Conservation (phyloP, 2,329 filamentous ascomycete species). For the Scorias spongiosa region DNA sequence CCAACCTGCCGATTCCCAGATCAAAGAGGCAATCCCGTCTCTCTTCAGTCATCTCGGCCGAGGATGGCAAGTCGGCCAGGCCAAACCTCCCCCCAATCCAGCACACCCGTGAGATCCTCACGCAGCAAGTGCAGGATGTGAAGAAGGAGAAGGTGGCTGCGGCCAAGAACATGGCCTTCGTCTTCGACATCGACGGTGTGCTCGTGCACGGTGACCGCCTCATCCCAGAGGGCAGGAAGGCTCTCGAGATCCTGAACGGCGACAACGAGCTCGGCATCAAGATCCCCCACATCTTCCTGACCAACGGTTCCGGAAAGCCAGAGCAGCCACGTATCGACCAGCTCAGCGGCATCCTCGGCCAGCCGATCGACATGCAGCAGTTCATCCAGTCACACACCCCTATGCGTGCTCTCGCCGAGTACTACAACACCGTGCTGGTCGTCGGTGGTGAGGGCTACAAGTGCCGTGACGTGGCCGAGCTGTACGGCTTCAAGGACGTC, state of each 20-base stretch:
- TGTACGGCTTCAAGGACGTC: constrained; percentile 60
- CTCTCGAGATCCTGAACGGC: constrained; percentile 56
- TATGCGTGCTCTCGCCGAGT: constrained; percentile 60
- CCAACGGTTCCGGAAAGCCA: constrained; percentile 59
- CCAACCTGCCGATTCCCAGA: constrained; percentile 56
- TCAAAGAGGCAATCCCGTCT: constrained; percentile 54
- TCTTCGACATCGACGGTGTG: constrained; percentile 65
- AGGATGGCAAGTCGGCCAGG: constrained; percentile 30
- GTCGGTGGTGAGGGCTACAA: constrained; percentile 62
- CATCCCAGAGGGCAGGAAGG: constrained; percentile 51
- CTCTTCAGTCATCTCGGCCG: constrained; percentile 41
- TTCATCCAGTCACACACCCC: constrained; percentile 68
- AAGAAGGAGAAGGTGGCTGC: constrained; percentile 48
- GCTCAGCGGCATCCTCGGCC: constrained; percentile 49
- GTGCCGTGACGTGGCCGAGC: constrained; percentile 57
- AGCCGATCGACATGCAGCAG: constrained; percentile 52
- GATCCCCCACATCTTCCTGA: constrained; percentile 61
- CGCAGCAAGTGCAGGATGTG: constrained; percentile 55
- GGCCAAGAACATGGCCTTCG: constrained; percentile 69
- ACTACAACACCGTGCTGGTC: constrained; percentile 62
- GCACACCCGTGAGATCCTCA: constrained; percentile 51
- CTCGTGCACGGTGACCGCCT: constrained; percentile 57
- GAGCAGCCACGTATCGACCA: constrained; percentile 51
- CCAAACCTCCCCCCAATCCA: constrained; percentile 45
- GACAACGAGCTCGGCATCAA: constrained; percentile 67